Evolutionary conservation across 768 basidiomycete species (phyloP), one percentile per base, ranked within the genome.

Genomic region (Dioszegia aurantiaca): DNA sequence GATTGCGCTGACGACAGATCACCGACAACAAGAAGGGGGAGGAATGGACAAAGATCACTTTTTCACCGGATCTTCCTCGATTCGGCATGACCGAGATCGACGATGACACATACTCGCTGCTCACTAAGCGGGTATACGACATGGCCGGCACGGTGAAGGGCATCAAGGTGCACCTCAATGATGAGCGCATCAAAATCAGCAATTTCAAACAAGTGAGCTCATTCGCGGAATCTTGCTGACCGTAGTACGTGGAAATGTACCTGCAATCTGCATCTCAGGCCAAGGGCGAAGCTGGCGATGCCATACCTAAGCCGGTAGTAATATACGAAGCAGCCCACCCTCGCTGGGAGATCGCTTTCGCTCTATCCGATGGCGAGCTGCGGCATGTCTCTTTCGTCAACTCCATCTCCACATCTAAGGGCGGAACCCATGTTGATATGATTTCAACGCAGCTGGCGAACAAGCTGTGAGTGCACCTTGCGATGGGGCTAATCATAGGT

Each of bases 361-460:
- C 92, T 1, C 83, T 97, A 21, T 95, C 94, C 0, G 91, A 97
- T 57, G 93, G 93, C 9, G 80, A 84, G 23, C 89, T 89, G 79
- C 88, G 90, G 70, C 91, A 94, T 53, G 90, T 99, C 45, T 94
- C 95, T 23, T 99, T 97, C 71, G 92, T 91, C 68, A 99, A 99
- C 78, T 90, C 91, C 24, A 97, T 99, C 66, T 85, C 93, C 5
- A 99, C 95, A 2, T 89, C 83, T 59, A 99, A 98, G 73, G 95
- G 95, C 48, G 95, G 95, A 51, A 90, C 89, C 0, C 95, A 99
- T 73, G 94, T 99, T 65, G 81, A 80, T 23, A 80, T 83, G 62
- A 83, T 98, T 59, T 82, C 91, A 0, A 90, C 93, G 77, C 90
- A 93, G 75, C 82, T 99, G 51, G 85, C 91, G 21, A 92, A 93